These are phyloP conservation scores for Papiliotrema flavescens DNA, from an alignment of 1,284 basidiomycete species.

Conservation along the genomic window DNA sequence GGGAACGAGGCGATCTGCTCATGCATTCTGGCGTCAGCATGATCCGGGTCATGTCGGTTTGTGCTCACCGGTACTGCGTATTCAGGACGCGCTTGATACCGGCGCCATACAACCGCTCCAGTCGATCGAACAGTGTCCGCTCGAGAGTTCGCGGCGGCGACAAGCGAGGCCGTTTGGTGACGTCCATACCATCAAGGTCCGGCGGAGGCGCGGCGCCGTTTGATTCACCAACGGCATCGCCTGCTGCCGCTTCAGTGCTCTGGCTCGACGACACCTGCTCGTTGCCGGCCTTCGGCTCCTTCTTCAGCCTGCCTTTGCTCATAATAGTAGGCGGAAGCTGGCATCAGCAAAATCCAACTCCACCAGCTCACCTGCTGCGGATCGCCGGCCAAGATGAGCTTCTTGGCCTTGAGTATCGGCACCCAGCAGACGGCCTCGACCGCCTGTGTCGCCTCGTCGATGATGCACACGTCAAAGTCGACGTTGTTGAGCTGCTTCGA, in stretches of 20 bases:
- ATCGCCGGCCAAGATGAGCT: constrained; percentile 83
- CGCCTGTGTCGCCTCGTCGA: constrained; percentile 95
- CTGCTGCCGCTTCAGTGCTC: background rate
- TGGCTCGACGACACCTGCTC: background rate
- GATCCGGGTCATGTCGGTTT: no score
- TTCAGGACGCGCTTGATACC: constrained; percentile 81
- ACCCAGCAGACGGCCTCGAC: constrained; percentile 97
- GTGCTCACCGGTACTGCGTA: constrained; percentile 72
- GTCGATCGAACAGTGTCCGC: constrained; percentile 84
- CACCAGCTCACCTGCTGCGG: constrained; percentile 62
- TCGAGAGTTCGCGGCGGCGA: constrained; percentile 70
- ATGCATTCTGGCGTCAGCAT: constrained; percentile 67
- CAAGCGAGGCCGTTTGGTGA: constrained; percentile 2
- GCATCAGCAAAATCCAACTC: background rate
- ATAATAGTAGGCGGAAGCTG: constrained; percentile 86
- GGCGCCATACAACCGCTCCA: constrained; percentile 80
- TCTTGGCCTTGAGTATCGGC: constrained; percentile 79
- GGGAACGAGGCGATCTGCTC: constrained; percentile 81
- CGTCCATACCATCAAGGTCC: background rate
- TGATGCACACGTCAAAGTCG: constrained; percentile 84
- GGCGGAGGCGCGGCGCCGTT: background rate
- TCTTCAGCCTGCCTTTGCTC: constrained; percentile 47
- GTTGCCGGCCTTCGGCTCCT: background rate
- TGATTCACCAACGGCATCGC: background rate
- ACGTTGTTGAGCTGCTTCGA: constrained; percentile 70